Evolutionary conservation across 148 eudicot species (phyloP).

Genomic region (Vaccinium vitisidaea): DNA sequence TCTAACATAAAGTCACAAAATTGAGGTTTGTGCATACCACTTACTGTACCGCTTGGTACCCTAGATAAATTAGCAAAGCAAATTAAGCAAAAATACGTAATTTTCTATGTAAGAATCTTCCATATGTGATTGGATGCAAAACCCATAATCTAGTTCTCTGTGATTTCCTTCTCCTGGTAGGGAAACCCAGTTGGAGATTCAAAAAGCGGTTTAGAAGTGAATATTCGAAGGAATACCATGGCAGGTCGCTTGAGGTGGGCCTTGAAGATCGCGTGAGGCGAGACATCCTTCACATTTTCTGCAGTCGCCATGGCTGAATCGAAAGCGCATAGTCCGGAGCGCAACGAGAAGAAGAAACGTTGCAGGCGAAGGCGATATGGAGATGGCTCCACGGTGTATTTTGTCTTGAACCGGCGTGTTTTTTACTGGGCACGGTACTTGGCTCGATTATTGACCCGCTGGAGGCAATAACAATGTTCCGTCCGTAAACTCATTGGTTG

Average conservation of each 20-base stretch:
- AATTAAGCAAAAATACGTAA: too few relatives aligned
- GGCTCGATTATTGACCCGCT: too few relatives aligned
- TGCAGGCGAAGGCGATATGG: too few relatives aligned
- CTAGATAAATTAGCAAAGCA: not conserved
- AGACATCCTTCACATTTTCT: constrained; percentile 44
- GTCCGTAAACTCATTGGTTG: too few relatives aligned
- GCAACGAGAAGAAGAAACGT: not conserved
- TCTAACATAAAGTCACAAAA: not conserved
- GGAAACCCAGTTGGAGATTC: not conserved
- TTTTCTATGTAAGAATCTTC: too few relatives aligned
- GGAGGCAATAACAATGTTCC: too few relatives aligned
- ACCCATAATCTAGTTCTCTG: not conserved
- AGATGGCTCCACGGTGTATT: too few relatives aligned
- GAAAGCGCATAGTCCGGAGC: not conserved
- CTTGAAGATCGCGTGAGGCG: constrained; percentile 48
- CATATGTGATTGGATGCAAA: too few relatives aligned
- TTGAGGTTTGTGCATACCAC: not conserved
- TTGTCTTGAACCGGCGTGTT: too few relatives aligned
- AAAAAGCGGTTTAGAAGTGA: not conserved
- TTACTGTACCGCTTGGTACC: not conserved
- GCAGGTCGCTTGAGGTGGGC: constrained; percentile 53
- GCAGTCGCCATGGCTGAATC: constrained; percentile 35
- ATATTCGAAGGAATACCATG: constrained; percentile 22
- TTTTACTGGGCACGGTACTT: too few relatives aligned
- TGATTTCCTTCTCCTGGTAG: not conserved